A percentile compares a stretch with the other conserved stretches of the same genome.
Conservation (phyloP, 331 rosid genomes). For the Arachis monticola region DNA sequence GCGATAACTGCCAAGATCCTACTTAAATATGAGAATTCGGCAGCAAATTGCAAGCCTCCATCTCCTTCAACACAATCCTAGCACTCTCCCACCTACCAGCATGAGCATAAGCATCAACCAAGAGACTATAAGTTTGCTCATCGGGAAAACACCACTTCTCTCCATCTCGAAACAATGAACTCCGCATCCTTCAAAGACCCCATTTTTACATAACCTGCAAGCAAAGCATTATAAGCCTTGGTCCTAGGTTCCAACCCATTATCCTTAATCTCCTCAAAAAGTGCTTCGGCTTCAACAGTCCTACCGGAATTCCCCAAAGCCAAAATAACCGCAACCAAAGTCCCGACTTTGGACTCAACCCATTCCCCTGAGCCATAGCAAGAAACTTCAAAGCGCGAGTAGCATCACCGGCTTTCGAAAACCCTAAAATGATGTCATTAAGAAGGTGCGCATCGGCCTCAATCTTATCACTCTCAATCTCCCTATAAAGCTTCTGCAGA, state of each 20-base stretch:
- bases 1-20: slow-evolving; percentile 83
- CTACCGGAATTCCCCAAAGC: slow-evolving; percentile 80
- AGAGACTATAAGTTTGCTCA: slow-evolving; percentile 79
- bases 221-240: slow-evolving; percentile 86
- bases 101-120: slow-evolving; percentile 79
- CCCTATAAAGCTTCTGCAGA: slow-evolving; percentile 74
- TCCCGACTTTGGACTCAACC: slow-evolving; percentile 69
- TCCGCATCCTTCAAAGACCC: slow-evolving; percentile 82
- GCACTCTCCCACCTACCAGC: slow-evolving; percentile 96
- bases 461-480: slow-evolving; percentile 74
- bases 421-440: slow-evolving; percentile 79
- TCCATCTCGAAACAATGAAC: slow-evolving; percentile 92
- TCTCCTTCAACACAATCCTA: slow-evolving; percentile 84
- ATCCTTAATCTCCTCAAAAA: slow-evolving; percentile 88
- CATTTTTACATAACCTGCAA: slow-evolving; percentile 75
- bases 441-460: slow-evolving; percentile 81
- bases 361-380: slow-evolving; percentile 76
- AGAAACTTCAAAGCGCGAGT: slow-evolving; percentile 73
- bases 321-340: slow-evolving; percentile 68
- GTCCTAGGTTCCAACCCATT: slow-evolving; percentile 82
- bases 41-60: slow-evolving; percentile 81
- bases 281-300: slow-evolving; percentile 83
- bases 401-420: slow-evolving; percentile 84
- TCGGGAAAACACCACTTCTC: slow-evolving; percentile 77
- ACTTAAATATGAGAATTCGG: slow-evolving; percentile 77